A percentile compares a stretch with the other conserved stretches of the same genome.
Evolutionary conservation across 768 basidiomycete genomes (phyloP).

Genomic region (Lactifluus rugatus): DNA sequence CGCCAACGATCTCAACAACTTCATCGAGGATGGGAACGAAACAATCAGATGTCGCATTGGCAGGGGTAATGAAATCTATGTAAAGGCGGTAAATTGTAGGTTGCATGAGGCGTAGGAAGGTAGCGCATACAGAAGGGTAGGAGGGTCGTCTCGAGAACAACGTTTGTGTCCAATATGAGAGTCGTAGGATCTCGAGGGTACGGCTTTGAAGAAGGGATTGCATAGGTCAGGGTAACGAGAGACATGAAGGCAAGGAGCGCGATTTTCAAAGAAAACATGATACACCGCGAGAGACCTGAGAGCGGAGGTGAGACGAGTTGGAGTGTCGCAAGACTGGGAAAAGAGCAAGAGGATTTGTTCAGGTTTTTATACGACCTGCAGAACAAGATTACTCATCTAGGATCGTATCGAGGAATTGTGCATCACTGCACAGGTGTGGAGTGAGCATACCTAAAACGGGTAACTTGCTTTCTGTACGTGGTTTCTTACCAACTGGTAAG

Average conservation of each 20-base stretch:
- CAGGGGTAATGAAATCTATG: neutral
- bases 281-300: neutral
- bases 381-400: neutral
- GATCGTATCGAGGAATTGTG: neutral
- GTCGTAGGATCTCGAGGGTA: neutral
- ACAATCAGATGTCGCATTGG: neutral
- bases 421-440: neutral
- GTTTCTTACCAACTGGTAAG: neutral
- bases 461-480: neutral
- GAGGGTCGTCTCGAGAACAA: neutral
- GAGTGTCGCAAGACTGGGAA: neutral
- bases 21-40: neutral
- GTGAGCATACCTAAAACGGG: neutral
- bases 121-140: neutral
- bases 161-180: neutral
- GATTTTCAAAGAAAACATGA: slow-evolving; percentile 3
- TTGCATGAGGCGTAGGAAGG: neutral
- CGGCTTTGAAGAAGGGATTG: neutral
- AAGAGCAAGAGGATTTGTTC: neutral
- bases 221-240: slow-evolving; percentile 1
- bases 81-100: neutral
- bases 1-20: neutral
- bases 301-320: neutral
- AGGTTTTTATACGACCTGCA: neutral
- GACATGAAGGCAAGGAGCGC: slow-evolving; percentile 2